Evolutionary conservation across 768 basidiomycete species (phyloP), one percentile per base, ranked within the genome.

Genomic region (Gyrodon lividus): DNA sequence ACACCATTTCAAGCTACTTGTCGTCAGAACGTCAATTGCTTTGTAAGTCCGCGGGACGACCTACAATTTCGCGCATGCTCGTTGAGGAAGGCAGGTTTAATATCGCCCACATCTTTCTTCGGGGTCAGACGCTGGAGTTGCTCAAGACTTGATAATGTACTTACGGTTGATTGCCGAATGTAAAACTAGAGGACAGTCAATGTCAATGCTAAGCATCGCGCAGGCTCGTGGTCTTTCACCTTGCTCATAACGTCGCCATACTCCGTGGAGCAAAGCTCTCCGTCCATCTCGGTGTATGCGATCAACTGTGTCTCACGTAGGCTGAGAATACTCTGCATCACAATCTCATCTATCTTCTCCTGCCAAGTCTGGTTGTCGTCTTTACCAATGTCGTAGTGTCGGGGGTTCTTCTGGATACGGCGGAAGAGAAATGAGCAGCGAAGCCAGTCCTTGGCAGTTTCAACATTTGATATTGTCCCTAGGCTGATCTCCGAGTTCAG

Each of bases 401-500:
- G 63, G 0, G 94, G 91, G 62, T 99, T 98, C 66, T 84, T 83
- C 57, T 84, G 81, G 50, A 99, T 83, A 19, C 97, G 79, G 46
- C 87, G 86, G 62, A 81, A 96, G 13, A 99, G 72, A 69, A 98
- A 99, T 0, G 95, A 90, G 48, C 79, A 82, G 19, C 76, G 79
- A 22, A 96, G 70, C 97, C 97, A 99, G 14, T 77, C 72, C 59
- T 87, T 88, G 1, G 93, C 96, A 6, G 78, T 80, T 2, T 76
- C 68, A 4, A 89, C 54, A 58, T 78, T 75, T 4, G 77, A 82
- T 61, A 99, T 94, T 0, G 95, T 94, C 2, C 84, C 81, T 9
- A 98, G 77, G 0, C 87, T 87, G 48, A 98, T 87, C 71, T 99
- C 96, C 2, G 92, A 92, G 62, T 98, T 98, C 57, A 99, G 71